These are phyloP conservation scores for Camelina hispida DNA, from an alignment of 345 rosid genomes.

Conservation along the genomic window DNA sequence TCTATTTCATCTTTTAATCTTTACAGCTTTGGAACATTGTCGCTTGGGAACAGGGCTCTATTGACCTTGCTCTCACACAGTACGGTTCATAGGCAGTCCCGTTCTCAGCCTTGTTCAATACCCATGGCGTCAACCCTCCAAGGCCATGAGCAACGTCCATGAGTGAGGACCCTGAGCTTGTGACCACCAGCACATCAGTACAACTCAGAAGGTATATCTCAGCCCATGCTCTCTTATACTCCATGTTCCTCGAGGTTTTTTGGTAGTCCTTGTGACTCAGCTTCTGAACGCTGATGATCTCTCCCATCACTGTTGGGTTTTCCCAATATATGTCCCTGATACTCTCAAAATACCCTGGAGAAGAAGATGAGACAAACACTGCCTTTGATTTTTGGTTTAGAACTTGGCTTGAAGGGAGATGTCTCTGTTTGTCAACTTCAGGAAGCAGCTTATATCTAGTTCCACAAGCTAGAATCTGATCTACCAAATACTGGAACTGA, in stretches of 20 bases:
- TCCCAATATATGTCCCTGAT: conserved; percentile 38
- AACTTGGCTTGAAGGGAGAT: conserved; percentile 37
- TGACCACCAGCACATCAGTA: conserved; percentile 42
- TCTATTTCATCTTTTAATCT: conserved; percentile 19
- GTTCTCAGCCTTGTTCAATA: conserved; percentile 38
- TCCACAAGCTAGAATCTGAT: conserved; percentile 47
- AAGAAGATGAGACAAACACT: conserved; percentile 46
- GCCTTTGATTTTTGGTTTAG: conserved; percentile 38
- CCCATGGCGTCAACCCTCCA: conserved; percentile 48
- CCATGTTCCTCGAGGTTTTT: conserved; percentile 28
- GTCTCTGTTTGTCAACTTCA: conserved; percentile 28
- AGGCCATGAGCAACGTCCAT: conserved; percentile 43
- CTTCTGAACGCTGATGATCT: conserved; percentile 42
- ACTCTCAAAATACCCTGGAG: conserved; percentile 30
- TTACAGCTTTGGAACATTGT: conserved; percentile 40
- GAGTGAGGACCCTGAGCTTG: conserved; percentile 44
- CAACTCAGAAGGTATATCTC: conserved; percentile 51
- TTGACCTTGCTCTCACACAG: conserved; percentile 44
- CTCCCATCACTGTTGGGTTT: conserved; percentile 38
- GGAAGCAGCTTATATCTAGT: conserved; percentile 44
- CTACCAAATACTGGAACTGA: conserved; percentile 28
- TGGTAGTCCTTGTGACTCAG: conserved; percentile 43
- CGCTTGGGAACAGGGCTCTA: conserved; percentile 48
- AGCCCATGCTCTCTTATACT: conserved; percentile 43
- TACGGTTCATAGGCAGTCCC: conserved; percentile 38